Evolutionary conservation across 2,329 filamentous ascomycete species (phyloP), one percentile per base, ranked within the genome.

Genomic region (Alternaria conjuncta): DNA sequence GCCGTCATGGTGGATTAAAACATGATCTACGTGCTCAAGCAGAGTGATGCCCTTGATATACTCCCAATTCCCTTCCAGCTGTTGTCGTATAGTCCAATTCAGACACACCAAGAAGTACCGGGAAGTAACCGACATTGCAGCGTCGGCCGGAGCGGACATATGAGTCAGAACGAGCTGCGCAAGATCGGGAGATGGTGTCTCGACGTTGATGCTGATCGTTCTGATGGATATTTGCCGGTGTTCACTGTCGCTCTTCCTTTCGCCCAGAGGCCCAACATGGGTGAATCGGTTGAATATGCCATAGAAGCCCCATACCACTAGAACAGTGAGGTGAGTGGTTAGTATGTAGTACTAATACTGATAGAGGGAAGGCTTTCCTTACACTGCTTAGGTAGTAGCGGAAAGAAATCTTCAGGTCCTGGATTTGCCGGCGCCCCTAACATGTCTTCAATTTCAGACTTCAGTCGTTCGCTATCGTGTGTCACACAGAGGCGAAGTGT

Each of bases 131-230:
- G 36, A 41, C 36, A 41, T 41, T 41, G 36, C 36, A 18, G 15
- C 15, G 36, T 41, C 36, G 36, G 36, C 36, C 36, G 18, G 2
- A 18, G 15, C n/a, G 36, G 36, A 41, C 36, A 41, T 18, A 41
- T 41, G 36, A 41, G 18, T 41, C 36, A 41, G n/a, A 41, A 15
- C 36, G 36, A 41, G 36, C 36, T 41, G 36, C 36, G n/a, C 36
- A 41, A 41, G 36, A 41, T 41, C 36, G n/a, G 36, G 36, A 41
- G 36, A 41, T 41, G 65, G 65, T 7, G 61, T 68, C 30, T 66
- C 57, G 47, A 71, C 21, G 49, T 70, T 56, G 43, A 71, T 65
- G 8, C 63, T 28, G 51, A 71, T 36, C 11, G 54, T 56, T 45
- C 66, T 65, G 55, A 67, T 58, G 6, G 43, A 53, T 30, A 69